These are phyloP conservation scores for Diplodia scrobiculata DNA, from an alignment of 2,329 filamentous ascomycete genomes.

Conservation along the genomic window DNA sequence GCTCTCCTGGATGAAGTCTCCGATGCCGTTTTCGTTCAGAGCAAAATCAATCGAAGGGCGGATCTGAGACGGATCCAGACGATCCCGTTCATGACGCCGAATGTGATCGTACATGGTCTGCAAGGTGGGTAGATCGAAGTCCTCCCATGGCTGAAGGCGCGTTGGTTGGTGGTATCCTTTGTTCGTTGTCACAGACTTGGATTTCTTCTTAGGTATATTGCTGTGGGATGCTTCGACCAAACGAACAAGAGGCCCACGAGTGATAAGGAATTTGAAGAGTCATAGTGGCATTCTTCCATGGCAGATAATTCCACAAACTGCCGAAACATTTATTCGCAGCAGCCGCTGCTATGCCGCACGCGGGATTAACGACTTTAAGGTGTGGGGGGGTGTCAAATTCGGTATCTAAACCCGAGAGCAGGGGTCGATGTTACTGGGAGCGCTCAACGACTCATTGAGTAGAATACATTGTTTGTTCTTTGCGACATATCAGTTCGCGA, in stretches of 20 bases:
- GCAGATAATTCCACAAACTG: not conserved
- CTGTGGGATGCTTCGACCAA: not conserved
- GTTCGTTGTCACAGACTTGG: not conserved
- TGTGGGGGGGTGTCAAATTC: not conserved
- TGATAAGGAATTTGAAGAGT: not conserved
- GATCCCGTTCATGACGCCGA: not conserved
- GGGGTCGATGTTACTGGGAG: not conserved
- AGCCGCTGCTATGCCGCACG: not conserved
- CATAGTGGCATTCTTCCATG: not conserved
- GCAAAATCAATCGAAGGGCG: not conserved
- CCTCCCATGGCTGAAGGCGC: not conserved
- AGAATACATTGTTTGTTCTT: not conserved
- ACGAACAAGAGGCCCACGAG: not conserved
- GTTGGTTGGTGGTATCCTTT: not conserved
- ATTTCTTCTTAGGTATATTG: not conserved
- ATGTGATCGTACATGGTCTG: not conserved
- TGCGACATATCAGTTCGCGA: no score
- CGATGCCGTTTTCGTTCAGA: not conserved
- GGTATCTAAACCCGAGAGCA: not conserved
- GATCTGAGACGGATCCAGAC: not conserved
- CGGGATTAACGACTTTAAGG: not conserved
- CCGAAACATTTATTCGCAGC: not conserved
- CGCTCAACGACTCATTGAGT: constrained; percentile 30
- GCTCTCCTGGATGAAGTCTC: not conserved
- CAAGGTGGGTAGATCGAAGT: not conserved